Percentiles rank a stretch among this genome's conserved stretches.
Conservation (phyloP, 805 yeast genomes). For the Suhomyces vadensis region DNA sequence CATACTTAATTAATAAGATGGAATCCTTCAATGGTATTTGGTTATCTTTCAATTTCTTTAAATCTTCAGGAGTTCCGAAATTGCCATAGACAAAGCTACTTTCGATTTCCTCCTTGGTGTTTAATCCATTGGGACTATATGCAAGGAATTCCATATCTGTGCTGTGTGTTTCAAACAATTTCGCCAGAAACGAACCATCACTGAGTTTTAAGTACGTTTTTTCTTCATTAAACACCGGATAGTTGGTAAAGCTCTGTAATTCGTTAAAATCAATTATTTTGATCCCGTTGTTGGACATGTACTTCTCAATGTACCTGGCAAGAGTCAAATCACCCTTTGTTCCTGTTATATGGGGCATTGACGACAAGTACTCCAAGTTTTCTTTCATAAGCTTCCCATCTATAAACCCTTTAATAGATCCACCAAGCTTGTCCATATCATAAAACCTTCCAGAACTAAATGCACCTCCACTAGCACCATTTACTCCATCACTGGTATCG, state of each 20-base stretch:
- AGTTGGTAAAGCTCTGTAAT: conserved; percentile 60
- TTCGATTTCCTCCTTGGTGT: conserved; percentile 51
- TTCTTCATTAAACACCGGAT: conserved; percentile 46
- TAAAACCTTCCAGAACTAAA: conserved; percentile 59
- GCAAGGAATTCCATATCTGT: conserved; percentile 43
- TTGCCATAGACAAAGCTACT: conserved; percentile 64
- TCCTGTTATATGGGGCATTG: conserved; percentile 87
- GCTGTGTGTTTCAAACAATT: conserved; percentile 34
- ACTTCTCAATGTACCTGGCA: conserved; percentile 62
- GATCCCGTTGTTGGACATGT: conserved; percentile 60
- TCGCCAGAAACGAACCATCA: conserved; percentile 41
- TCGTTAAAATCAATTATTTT: conserved; percentile 50
- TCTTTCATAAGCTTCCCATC: conserved; percentile 61
- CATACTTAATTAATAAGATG: conserved; percentile 64
- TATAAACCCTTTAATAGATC: conserved; percentile 49
- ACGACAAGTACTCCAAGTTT: conserved; percentile 67
- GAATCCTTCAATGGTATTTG: conserved; percentile 46
- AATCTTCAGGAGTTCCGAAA: conserved; percentile 63
- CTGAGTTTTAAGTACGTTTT: conserved; percentile 29
- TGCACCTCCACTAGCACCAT: conserved; percentile 42
- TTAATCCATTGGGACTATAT: conserved; percentile 66
- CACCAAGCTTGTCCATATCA: conserved; percentile 54
- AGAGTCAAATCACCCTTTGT: conserved; percentile 80
- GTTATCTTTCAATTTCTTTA: conserved; percentile 36
- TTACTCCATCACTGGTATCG: conserved; percentile 46